Base-by-base conservation (phyloP, 306 rosid species). In the Rosa rugosa region DNA sequence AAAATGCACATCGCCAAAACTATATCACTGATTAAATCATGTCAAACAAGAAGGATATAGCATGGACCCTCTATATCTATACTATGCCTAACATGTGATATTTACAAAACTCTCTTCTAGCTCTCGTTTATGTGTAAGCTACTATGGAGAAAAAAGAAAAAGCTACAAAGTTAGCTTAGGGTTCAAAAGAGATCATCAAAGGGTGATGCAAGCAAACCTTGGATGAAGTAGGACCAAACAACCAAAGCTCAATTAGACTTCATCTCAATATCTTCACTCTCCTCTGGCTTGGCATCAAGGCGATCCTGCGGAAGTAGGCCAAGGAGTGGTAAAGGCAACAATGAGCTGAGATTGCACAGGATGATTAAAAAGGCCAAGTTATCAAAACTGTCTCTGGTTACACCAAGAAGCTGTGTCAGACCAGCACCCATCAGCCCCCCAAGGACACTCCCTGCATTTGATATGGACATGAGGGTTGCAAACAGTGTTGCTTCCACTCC, bases 401-500 rank as follows among this genome's bases (percentile, higher is more conserved):
- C 82, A 63, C 99, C 99, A 77, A 95, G 89, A 63, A 93, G 49
- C 77, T 90, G 91, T 60, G 97, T 95, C 83, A 95, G 84, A 73
- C 96, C 97, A 60, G 99, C 99, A 53, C 99, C 99, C 41, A 95
- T 80, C 82, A 93, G 84, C 31, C 98, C 99, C 82, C 99, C 99
- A 78, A 95, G 79, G 80, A 95, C 96, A 44, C 96, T 91, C 70
- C 98, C 99, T 46, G 94, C 99, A 27, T 95, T 95, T 17, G 93
- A 90, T 77, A 95, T 80, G 25, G 99, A 95, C 99, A 95, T 95
- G 20, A 95, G 97, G 82, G 99, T 95, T 77, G 99, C 99, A n/a
- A 95, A 95, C 69, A 93, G 97, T 17, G 98, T 95, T 65, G 99
- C 99, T 80, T 95, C 98, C 92, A 95, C 89, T 73, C 99, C 99